Conservation (phyloP, 2,329 filamentous ascomycete species). For the Cladosporium sp. region DNA sequence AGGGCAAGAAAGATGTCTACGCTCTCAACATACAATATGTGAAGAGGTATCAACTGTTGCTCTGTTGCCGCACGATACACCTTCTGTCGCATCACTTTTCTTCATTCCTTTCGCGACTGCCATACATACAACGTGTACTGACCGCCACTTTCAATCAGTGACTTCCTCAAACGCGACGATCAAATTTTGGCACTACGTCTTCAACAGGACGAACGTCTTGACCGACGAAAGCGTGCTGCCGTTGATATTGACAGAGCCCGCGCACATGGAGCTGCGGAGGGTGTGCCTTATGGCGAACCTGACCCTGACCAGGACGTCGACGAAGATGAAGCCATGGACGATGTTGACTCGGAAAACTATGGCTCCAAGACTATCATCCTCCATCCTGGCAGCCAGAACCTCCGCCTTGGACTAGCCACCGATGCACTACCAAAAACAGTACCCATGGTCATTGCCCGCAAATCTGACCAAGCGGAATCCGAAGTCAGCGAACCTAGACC, state of each 20-base stretch:
- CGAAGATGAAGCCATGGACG: constrained; percentile 57
- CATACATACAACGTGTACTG: background rate
- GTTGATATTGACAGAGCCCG: constrained; percentile 85
- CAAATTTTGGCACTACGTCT: constrained; percentile 87
- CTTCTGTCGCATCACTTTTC: background rate
- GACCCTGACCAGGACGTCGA: constrained; percentile 35
- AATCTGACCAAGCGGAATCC: constrained; percentile 74
- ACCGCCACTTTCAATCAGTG: constrained; percentile 53
- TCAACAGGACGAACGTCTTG: constrained; percentile 81
- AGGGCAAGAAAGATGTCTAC: constrained; percentile 38
- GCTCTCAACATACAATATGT: constrained; percentile 38
- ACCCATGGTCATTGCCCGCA: constrained; percentile 86
- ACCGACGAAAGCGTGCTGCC: constrained; percentile 78
- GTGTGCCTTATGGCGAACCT: constrained; percentile 39
- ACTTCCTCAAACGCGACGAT: constrained; percentile 97
- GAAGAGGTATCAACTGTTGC: constrained; percentile 30
- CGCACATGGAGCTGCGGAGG: constrained; percentile 65
- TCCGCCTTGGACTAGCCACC: constrained; percentile 91
- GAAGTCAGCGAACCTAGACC: constrained; percentile 80
- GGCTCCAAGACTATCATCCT: constrained; percentile 93
- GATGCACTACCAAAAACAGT: constrained; percentile 93
- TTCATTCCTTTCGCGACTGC: background rate
- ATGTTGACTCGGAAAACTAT: constrained; percentile 63
- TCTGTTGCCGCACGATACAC: background rate
- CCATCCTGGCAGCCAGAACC: constrained; percentile 91